phyloP scores from a whole-genome alignment of 306 rosid genomes.

The Parietaria judaica region DNA sequence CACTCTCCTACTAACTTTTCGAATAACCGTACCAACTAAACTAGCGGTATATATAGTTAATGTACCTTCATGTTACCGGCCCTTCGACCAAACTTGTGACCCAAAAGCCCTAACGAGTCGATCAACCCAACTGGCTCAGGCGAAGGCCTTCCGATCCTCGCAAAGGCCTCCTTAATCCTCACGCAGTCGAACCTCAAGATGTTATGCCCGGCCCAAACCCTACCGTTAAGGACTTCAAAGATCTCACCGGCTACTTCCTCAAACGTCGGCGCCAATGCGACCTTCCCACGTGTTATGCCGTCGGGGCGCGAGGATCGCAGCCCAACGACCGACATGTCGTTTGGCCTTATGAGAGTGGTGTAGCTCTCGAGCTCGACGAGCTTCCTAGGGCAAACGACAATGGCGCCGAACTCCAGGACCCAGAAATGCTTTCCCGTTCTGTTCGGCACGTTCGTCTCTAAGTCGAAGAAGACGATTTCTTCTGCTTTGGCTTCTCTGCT shows the following conservation, averaged over 20 bases:
- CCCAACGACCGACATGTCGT: conserved; percentile 47
- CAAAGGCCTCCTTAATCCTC: conserved; percentile 77
- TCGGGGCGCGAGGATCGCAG: conserved; percentile 50
- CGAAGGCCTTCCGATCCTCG: conserved; percentile 46
- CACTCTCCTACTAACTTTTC: too few species aligned
- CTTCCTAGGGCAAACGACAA: conserved; percentile 57
- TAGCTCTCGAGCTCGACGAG: conserved; percentile 74
- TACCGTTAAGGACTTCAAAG: conserved; percentile 62
- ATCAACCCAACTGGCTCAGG: conserved; percentile 63
- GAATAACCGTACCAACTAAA: too few species aligned
- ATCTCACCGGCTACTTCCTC: conserved; percentile 75
- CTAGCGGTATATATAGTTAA: too few species aligned
- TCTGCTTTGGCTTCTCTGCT: conserved; percentile 32
- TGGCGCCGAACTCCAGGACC: conserved; percentile 86
- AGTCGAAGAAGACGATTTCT: conserved; percentile 76
- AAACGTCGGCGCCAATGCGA: conserved; percentile 64
- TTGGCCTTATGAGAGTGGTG: conserved; percentile 59
- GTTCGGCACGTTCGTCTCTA: conserved; percentile 88
- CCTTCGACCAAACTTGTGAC: conserved; percentile 72
- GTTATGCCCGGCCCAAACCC: conserved; percentile 95
- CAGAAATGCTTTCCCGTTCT: conserved; percentile 54
- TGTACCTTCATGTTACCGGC: conserved; percentile 98
- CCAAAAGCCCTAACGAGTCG: conserved; percentile 63
- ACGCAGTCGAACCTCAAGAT: conserved; percentile 76
- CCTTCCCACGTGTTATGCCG: conserved; percentile 67